These are phyloP conservation scores for Sarocladium oryzae DNA, from an alignment of 2,329 filamentous ascomycete genomes.

Conservation along the genomic window DNA sequence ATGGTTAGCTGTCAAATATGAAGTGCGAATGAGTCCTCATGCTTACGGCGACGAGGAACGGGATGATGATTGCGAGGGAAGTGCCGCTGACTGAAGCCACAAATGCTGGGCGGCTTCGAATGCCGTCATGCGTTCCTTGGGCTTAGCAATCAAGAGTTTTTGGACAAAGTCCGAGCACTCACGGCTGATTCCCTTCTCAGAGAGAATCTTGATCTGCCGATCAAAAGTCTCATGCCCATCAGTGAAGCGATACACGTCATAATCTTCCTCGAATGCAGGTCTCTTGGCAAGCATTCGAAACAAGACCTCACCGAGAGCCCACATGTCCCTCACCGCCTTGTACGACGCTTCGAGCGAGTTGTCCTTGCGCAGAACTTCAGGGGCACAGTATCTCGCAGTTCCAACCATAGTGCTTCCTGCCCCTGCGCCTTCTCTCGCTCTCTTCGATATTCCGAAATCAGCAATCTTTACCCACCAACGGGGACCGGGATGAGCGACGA, in stretches of 20 bases:
- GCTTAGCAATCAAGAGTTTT: background rate
- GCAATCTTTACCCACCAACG: slow-evolving; percentile 16
- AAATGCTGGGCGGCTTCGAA: background rate
- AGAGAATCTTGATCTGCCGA: background rate
- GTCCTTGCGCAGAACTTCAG: background rate
- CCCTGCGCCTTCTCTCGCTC: background rate
- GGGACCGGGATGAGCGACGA: slow-evolving; percentile 13
- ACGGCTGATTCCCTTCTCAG: background rate
- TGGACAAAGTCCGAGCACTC: background rate
- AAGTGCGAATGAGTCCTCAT: background rate
- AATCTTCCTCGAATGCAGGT: background rate
- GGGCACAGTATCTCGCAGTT: background rate
- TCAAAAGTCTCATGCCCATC: background rate
- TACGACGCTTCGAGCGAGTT: background rate
- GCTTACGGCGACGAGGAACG: background rate
- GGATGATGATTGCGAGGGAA: background rate
- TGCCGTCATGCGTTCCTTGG: background rate
- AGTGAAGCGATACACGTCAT: slow-evolving; percentile 1
- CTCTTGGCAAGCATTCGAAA: background rate
- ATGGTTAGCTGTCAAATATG: background rate
- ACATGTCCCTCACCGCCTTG: background rate
- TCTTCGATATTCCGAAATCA: slow-evolving; percentile 11
- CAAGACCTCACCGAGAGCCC: slow-evolving; percentile 2
- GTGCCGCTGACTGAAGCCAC: background rate
- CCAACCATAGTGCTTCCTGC: background rate